Evolutionary conservation across 225 moss, liverwort and hornwort genomes (phyloP).

Genomic region (Sphagnum tenellum): DNA sequence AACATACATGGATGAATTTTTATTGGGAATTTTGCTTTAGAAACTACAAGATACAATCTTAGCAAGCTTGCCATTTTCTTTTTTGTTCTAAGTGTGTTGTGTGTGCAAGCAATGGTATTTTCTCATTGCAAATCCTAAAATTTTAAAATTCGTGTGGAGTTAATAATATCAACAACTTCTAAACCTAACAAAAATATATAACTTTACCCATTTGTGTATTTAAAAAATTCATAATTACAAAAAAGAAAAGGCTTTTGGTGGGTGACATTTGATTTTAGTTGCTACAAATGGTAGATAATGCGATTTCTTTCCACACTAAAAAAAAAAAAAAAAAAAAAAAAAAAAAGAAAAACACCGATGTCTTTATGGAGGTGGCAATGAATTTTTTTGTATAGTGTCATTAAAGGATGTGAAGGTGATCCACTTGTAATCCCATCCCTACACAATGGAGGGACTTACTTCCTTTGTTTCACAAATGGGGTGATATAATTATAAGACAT

Average conservation of each 20-base stretch:
- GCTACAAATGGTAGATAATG: conserved; percentile 34
- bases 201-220: conserved; percentile 24
- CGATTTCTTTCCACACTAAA: conserved; percentile 19
- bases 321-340: no score
- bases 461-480: conserved; percentile 16
- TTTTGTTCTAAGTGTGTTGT: conserved; percentile 14
- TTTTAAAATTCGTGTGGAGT: conserved; percentile 13
- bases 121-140: conserved; percentile 15
- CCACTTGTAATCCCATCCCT: conserved; percentile 37
- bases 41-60: conserved; percentile 23
- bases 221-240: conserved; percentile 15
- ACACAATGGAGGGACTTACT: conserved; percentile 17
- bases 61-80: conserved; percentile 10
- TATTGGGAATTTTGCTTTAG: conserved; percentile 15
- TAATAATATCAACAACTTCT: conserved; percentile 7
- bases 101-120: conserved; percentile 28
- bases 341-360: conserved; percentile 9
- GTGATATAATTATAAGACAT: conserved; percentile 27
- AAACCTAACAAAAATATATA: conserved; percentile 12
- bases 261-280: conserved; percentile 15
- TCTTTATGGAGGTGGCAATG: conserved; percentile 23
- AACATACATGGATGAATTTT: conserved; percentile 8
- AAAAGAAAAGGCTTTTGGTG: conserved; percentile 22
- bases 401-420: conserved; percentile 13
- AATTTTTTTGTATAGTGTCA: conserved; percentile 31